Conservation (phyloP, 2,329 filamentous ascomycete species). For the Fusarium albosuccineum region DNA sequence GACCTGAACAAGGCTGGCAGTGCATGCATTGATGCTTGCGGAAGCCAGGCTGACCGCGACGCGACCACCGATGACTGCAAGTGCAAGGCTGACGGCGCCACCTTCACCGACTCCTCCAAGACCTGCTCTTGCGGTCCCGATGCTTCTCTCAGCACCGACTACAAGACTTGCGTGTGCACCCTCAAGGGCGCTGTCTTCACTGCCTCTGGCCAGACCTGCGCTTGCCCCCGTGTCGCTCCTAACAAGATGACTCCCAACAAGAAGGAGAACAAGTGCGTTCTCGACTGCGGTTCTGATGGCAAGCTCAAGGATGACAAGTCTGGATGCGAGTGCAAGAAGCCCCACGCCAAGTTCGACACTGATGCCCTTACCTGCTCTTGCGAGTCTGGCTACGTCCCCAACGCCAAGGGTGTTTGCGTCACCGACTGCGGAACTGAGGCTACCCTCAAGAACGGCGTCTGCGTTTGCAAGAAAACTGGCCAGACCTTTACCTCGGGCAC, state of each 20-base stretch:
- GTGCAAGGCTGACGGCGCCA: too few species aligned
- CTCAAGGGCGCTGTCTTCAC: neutral
- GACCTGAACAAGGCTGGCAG: too few species aligned
- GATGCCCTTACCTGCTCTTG: neutral
- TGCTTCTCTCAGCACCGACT: too few species aligned
- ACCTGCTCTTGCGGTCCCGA: too few species aligned
- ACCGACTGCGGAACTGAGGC: constrained; percentile 9
- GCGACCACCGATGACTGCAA: too few species aligned
- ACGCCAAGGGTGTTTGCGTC: neutral
- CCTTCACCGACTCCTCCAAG: too few species aligned
- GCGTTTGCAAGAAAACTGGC: constrained; percentile 5
- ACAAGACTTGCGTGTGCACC: neutral
- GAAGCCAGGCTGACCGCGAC: too few species aligned
- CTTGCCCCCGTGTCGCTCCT: neutral
- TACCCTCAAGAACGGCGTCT: neutral
- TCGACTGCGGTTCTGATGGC: constrained; percentile 2
- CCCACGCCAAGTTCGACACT: constrained; percentile 1
- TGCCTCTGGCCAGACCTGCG: neutral
- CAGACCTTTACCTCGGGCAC: neutral
- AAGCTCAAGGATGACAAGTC: neutral
- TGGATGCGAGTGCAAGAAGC: constrained; percentile 7
- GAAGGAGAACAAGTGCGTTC: constrained; percentile 6
- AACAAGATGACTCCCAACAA: neutral
- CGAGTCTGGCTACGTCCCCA: neutral
- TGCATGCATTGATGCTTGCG: too few species aligned